Base-by-base conservation (phyloP, 1,139 yeast genomes). In the Suhomyces wounanorum region DNA sequence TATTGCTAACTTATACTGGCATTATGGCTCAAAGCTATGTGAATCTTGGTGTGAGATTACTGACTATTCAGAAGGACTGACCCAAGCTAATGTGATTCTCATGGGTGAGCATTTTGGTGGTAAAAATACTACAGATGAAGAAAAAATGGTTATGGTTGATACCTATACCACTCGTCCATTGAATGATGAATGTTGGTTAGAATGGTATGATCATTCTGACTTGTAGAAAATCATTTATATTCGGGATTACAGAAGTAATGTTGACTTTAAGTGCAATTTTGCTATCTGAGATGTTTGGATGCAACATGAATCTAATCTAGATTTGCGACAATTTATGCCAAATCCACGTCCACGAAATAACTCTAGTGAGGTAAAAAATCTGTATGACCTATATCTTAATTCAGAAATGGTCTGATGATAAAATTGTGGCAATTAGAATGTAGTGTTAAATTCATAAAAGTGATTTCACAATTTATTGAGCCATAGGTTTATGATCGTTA, bases 1-100 rank as follows among this genome's bases (percentile, higher is more conserved):
- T 8, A 62, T 83, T 26, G 82, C 84, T 13, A 76, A 77, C 51
- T 64, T 85, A 13, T 82, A 84, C 62, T 75, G 81, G 72, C 73
- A 77, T 39, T 85, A 65, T 59, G 55, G 59, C 6, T 67, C 75
- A 14, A 55, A 58, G 16, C 60, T 79, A 6, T 72, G 78, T 49
- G 43, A 59, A 2, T 71, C 73, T 44, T 80, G 84, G 84, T 78
- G 83, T 56, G 57, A 61, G 1, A 59, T 75, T 6, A 59, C 66
- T 2, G 55, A 61, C 9, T 56, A 59, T 37, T 50, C 46, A 1
- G 60, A 44, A 4, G 50, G 44, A 8, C 47, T 47, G 25, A 30
- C 26, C 8, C n/a, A 33, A 3, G 42, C 54, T 2, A 49, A 55
- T 1, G 64, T 62, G 2, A 65, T 72, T 1, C 55, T 58, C 44